phyloP scores from a whole-genome alignment of 2,329 filamentous ascomycete genomes.

The Aspergillus arachidicola region DNA sequence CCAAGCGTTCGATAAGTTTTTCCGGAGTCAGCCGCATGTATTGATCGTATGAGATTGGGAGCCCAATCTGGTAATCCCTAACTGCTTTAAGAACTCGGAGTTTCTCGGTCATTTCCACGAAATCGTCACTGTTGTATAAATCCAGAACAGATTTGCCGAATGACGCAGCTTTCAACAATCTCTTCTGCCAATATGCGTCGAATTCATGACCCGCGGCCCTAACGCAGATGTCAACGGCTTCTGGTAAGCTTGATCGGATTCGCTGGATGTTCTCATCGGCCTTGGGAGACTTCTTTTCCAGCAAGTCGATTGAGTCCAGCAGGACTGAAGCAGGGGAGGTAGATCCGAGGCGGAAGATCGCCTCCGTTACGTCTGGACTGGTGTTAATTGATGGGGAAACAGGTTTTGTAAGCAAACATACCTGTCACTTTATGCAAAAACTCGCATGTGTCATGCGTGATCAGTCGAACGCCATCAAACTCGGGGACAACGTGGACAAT shows the following conservation, averaged over 20 bases:
- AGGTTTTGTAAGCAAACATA: constrained; percentile 26
- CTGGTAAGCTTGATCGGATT: constrained; percentile 82
- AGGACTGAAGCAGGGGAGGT: constrained; percentile 90
- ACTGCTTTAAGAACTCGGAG: constrained; percentile 90
- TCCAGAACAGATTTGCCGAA: constrained; percentile 98
- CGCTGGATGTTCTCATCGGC: constrained; percentile 97
- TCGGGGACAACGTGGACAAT: constrained; percentile 87
- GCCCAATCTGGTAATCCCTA: constrained; percentile 84
- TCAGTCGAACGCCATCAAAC: constrained; percentile 82
- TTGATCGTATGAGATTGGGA: constrained; percentile 91
- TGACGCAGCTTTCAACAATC: constrained; percentile 91
- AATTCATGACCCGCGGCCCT: constrained; percentile 93
- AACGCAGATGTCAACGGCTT: constrained; percentile 92
- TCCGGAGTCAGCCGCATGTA: constrained; percentile 90
- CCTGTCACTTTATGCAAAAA: constrained; percentile 91
- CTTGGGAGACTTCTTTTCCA: constrained; percentile 93
- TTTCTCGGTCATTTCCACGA: constrained; percentile 97
- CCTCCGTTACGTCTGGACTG: constrained; percentile 68
- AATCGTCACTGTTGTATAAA: constrained; percentile 97
- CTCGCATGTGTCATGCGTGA: constrained; percentile 94
- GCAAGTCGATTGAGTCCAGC: constrained; percentile 84
- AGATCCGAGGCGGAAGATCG: constrained; percentile 86
- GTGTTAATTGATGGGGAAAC: constrained; percentile 7
- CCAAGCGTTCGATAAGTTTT: constrained; percentile 78
- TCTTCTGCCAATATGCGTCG: constrained; percentile 88